phyloP scores from a whole-genome alignment of 169 alveolate genomes.

The Plasmodium gallinaceum region DNA sequence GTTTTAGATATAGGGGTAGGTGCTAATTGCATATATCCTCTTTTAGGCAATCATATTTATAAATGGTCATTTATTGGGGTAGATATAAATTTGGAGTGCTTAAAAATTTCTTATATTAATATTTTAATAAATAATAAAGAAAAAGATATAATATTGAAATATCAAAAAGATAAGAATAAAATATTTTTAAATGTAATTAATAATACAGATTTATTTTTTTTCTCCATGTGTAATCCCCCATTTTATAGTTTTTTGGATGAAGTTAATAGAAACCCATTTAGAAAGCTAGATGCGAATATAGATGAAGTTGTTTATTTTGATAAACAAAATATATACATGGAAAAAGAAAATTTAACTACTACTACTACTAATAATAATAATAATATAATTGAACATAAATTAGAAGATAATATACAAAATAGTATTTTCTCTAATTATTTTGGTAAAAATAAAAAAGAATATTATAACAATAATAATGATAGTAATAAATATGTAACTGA shows the following conservation, averaged over 20 bases:
- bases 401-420: background rate
- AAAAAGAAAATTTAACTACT: background rate
- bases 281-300: constrained; percentile 40
- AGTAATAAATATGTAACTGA: background rate
- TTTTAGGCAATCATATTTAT: constrained; percentile 80
- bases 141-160: constrained; percentile 62
- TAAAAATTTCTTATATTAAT: constrained; percentile 36
- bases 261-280: constrained; percentile 59
- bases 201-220: constrained; percentile 51
- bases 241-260: constrained; percentile 43
- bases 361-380: too few species aligned
- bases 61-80: constrained; percentile 83
- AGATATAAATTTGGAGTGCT: constrained; percentile 50
- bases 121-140: constrained; percentile 49
- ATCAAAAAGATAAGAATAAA: constrained; percentile 48
- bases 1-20: constrained; percentile 87
- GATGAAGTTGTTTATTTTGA: constrained; percentile 54
- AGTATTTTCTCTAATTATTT: background rate
- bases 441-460: background rate
- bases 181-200: constrained; percentile 42
- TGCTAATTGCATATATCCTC: constrained; percentile 86
- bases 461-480: background rate
- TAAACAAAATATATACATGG: background rate
- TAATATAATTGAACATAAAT: background rate
- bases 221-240: constrained; percentile 71